Base-by-base conservation (phyloP, 2,329 filamentous ascomycete genomes). In the Neofusicoccum parvum region DNA sequence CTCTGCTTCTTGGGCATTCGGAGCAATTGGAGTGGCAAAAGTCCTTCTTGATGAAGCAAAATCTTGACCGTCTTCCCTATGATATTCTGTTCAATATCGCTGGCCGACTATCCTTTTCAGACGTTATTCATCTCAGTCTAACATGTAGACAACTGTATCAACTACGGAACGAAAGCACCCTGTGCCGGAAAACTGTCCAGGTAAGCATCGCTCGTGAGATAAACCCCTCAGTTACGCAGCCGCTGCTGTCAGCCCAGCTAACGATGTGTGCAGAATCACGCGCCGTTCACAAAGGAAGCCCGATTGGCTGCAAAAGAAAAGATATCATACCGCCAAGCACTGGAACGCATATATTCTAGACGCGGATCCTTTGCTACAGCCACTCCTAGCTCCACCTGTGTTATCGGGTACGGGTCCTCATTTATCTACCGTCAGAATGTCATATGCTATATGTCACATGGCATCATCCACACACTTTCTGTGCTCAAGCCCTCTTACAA, bases 401-500 rank as follows among this genome's bases (percentile, higher is more conserved):
- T 88, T 0, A 72, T 92, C 37, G 89, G 84, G 3, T 79, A 86
- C 62, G 88, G 84, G 3, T 83, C 87, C 27, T 80, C 82, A 3
- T 92, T 89, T 74, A 74, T 88, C 1, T 92, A 90, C 72, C 79
- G 81, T 17, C 82, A 87, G 65, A 89, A 90, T 5, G 81, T 86
- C 11, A 77, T 93, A 15, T 91, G 89, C 70, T 90, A 92, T 72
- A 82, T 86, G 50, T 56, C 36, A 41, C 53, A 41, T 27, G 34
- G 50, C 6, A n/a, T 53, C 32, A 48, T 53, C 11, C 54, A 32
- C 12, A 56, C 46, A 1, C 54, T 46, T 3, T 37, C 43, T 12
- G 17, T 65, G 5, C 36, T 50, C 9, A 36, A 5, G 3, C 15
- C 41, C 11, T 10, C 39, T 5, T 10, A 63, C 3, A 7, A 32